Conservation (phyloP, 2,329 filamentous ascomycete genomes). For the Amauroascus niger region DNA sequence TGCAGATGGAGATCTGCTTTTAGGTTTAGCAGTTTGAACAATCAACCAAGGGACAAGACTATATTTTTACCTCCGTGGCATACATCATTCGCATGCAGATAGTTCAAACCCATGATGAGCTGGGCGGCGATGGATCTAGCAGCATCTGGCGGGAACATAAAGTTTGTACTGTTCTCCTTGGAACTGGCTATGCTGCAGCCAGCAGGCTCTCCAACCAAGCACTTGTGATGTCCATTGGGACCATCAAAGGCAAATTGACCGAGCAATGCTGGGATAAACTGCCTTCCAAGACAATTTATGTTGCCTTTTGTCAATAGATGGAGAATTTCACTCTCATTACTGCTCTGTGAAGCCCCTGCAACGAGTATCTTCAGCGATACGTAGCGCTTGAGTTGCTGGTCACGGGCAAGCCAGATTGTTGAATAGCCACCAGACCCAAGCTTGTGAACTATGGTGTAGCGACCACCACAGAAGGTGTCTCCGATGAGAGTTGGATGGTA, state of each 20-base stretch:
- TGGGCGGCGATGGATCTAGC: conserved; percentile 19
- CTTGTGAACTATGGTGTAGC: conserved; percentile 18
- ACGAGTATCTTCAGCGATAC: conserved; percentile 21
- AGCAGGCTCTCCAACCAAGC: conserved; percentile 15
- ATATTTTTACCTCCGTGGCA: conserved; percentile 18
- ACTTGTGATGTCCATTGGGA: conserved; percentile 17
- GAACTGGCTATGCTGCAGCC: conserved; percentile 16
- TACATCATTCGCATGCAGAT: conserved; percentile 19
- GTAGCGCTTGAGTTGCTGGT: conserved; percentile 16
- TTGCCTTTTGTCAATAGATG: conserved; percentile 9
- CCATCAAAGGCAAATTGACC: conserved; percentile 16
- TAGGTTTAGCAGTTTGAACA: conserved; percentile 13
- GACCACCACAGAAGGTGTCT: conserved; percentile 14
- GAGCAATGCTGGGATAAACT: conserved; percentile 12
- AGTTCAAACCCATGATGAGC: conserved; percentile 18
- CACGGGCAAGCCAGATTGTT: conserved; percentile 15
- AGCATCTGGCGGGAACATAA: conserved; percentile 20
- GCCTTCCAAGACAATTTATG: not conserved
- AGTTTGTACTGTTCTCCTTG: conserved; percentile 16
- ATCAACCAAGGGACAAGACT: not conserved
- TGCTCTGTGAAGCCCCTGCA: conserved; percentile 11
- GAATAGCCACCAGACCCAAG: conserved; percentile 14
- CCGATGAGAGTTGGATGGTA: conserved; percentile 29
- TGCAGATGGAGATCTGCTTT: conserved; percentile 16
- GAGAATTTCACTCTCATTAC: conserved; percentile 14